A percentile compares a stretch with the other conserved stretches of the same genome.
phyloP scores from a whole-genome alignment of 2,329 filamentous ascomycete genomes.

The Aspergillus flavus region DNA sequence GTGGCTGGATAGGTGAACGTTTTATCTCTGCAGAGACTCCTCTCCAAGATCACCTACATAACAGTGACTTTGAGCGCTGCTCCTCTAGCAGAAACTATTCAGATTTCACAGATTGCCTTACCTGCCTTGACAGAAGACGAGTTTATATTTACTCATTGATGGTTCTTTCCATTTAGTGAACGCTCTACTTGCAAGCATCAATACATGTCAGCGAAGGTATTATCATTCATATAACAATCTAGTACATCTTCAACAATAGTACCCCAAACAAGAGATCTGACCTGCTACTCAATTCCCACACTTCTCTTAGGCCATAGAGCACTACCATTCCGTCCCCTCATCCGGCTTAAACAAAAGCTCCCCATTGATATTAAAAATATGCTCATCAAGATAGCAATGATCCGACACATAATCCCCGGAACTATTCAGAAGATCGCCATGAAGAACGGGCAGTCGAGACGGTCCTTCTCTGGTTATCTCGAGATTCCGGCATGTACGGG shows the following conservation, averaged over 20 bases:
- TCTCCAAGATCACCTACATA: neutral
- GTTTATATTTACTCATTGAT: too few species aligned
- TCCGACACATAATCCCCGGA: constrained; percentile 10
- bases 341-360: constrained; percentile 10
- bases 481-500: constrained; percentile 15
- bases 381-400: constrained; percentile 12
- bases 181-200: too few species aligned
- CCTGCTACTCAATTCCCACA: neutral
- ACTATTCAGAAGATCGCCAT: constrained; percentile 14
- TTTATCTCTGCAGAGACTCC: neutral
- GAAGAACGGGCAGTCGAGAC: constrained; percentile 16
- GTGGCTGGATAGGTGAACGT: neutral
- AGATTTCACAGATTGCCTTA: neutral
- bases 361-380: constrained; percentile 20
- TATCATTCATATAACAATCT: too few species aligned
- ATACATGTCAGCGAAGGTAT: too few species aligned
- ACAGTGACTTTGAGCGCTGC: neutral
- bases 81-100: neutral
- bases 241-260: too few species aligned
- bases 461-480: constrained; percentile 16
- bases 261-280: too few species aligned
- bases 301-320: neutral
- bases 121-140: too few species aligned
- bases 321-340: neutral
- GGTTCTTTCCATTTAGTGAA: too few species aligned